phyloP scores from a whole-genome alignment of 305 asterid genomes.

The Ajuga reptans region DNA sequence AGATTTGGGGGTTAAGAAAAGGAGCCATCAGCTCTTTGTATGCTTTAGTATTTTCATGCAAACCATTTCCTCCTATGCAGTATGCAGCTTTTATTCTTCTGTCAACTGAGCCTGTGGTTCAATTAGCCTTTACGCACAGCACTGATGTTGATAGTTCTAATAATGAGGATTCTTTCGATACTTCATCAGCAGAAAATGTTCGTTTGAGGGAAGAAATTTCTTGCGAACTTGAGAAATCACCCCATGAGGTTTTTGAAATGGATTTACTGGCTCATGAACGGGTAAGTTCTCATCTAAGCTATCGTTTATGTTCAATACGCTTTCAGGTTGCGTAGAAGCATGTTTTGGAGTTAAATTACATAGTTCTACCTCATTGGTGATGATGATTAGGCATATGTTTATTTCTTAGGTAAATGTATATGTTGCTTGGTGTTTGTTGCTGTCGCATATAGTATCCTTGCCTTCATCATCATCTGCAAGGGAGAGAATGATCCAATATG shows the following conservation, averaged over 20 bases:
- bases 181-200: conserved; percentile 49
- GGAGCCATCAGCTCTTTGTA: conserved; percentile 81
- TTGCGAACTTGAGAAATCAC: conserved; percentile 48
- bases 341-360: conserved; percentile 11
- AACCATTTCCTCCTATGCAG: conserved; percentile 71
- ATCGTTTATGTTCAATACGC: neutral
- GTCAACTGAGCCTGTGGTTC: conserved; percentile 63
- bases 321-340: neutral
- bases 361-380: conserved; percentile 4
- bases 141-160: conserved; percentile 32
- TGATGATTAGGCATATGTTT: conserved; percentile 11
- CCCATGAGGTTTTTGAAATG: conserved; percentile 57
- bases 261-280: conserved; percentile 68
- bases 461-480: conserved; percentile 71
- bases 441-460: conserved; percentile 64
- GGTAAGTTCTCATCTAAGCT: conserved; percentile 33
- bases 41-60: conserved; percentile 69
- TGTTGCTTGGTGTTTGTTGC: conserved; percentile 84
- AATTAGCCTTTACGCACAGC: conserved; percentile 42
- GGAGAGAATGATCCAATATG: conserved; percentile 74
- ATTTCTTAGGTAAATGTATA: conserved; percentile 60
- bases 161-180: conserved; percentile 42
- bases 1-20: conserved; percentile 89
- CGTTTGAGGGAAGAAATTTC: conserved; percentile 69
- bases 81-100: conserved; percentile 81